A percentile compares a stretch with the other conserved stretches of the same genome.
Conservation (phyloP, 805 yeast species). For the Barnettozyma sp. region DNA sequence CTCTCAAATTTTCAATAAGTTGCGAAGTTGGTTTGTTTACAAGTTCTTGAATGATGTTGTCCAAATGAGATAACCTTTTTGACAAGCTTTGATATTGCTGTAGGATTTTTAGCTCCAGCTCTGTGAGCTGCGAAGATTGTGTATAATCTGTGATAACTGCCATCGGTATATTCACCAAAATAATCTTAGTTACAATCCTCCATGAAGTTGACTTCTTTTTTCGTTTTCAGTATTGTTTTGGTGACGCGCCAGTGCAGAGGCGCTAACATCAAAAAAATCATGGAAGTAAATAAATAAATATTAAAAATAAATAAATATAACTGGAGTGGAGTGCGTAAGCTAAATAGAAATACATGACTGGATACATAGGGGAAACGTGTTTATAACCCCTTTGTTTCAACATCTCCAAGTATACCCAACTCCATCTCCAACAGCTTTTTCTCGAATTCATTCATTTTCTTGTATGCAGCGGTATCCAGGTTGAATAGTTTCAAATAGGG, state of each 20-base stretch:
- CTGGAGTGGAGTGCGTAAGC: too few relatives aligned
- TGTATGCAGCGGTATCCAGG: constrained; percentile 2
- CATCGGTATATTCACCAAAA: constrained; percentile 2
- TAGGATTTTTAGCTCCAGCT: constrained; percentile 31
- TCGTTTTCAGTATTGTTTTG: too few relatives aligned
- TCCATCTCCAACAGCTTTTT: constrained; percentile 18
- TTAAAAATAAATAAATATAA: too few relatives aligned
- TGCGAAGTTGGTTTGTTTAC: constrained; percentile 25
- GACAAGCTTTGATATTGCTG: constrained; percentile 35
- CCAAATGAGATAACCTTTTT: constrained; percentile 26
- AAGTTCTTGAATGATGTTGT: constrained; percentile 17
- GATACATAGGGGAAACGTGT: too few relatives aligned
- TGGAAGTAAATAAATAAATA: too few relatives aligned
- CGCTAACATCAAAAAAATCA: too few relatives aligned
- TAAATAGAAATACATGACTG: too few relatives aligned
- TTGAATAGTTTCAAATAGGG: constrained; percentile 9
- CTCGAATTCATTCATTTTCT: constrained; percentile 5
- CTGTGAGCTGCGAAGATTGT: constrained; percentile 25
- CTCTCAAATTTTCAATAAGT: constrained; percentile 45
- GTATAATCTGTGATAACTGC: constrained; percentile 16
- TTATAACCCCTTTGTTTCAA: constrained; percentile 12
- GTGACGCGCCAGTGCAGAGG: too few relatives aligned
- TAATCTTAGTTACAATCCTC: too few relatives aligned
- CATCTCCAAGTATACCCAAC: constrained; percentile 15
- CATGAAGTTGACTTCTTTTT: background rate